A percentile compares a stretch with the other conserved stretches of the same genome.
Evolutionary conservation across 148 eudicot genomes (phyloP).

Genomic region (Heliamphora exappendiculata): DNA sequence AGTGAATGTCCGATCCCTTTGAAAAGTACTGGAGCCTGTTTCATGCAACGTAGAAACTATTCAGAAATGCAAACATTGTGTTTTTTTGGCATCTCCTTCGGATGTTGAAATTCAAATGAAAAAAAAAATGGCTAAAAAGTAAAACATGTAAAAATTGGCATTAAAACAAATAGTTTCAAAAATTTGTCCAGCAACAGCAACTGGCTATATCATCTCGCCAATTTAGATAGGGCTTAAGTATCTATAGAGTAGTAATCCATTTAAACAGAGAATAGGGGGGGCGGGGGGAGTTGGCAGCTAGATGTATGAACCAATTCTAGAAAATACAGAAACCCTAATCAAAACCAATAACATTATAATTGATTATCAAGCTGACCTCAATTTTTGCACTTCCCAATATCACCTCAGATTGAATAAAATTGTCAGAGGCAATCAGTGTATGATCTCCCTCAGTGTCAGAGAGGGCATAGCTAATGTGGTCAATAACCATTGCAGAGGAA

Average conservation of each 20-base stretch:
- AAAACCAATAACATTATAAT: neutral
- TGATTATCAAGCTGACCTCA: constrained; percentile 31
- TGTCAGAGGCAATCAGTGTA: constrained; percentile 42
- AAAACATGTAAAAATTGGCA: too few species aligned
- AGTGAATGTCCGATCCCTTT: constrained; percentile 44
- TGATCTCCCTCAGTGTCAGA: constrained; percentile 46
- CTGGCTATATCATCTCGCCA: neutral
- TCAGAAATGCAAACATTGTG: too few species aligned
- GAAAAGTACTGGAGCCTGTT: constrained; percentile 56
- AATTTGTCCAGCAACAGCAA: neutral
- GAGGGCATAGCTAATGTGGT: constrained; percentile 53
- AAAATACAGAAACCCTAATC: neutral
- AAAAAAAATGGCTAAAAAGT: too few species aligned
- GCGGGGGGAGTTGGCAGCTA: neutral
- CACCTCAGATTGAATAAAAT: constrained; percentile 37
- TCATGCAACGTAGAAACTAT: constrained; percentile 8
- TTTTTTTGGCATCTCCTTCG: too few species aligned
- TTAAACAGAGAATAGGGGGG: neutral
- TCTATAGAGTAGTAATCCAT: neutral
- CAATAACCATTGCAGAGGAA: constrained; percentile 39
- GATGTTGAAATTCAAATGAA: too few species aligned
- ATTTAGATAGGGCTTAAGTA: neutral
- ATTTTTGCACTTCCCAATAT: constrained; percentile 44
- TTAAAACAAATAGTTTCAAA: too few species aligned
- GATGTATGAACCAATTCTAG: neutral